A percentile compares a stretch with the other conserved stretches of the same genome.
Evolutionary conservation across 2,329 filamentous ascomycete species (phyloP).

Genomic region (Talaromyces albobiverticillius): DNA sequence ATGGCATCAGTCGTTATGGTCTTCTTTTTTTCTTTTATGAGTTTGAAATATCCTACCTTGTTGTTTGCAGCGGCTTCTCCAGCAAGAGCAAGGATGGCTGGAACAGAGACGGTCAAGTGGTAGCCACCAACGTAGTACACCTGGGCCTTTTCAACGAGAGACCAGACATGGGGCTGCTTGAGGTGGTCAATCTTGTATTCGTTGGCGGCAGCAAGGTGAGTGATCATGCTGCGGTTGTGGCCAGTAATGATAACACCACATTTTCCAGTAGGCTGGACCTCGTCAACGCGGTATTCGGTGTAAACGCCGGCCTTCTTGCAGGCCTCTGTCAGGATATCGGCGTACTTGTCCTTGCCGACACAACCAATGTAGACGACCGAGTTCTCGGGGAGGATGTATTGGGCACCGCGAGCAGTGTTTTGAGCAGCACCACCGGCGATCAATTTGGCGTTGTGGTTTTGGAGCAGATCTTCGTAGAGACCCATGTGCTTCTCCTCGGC

Average conservation of each 20-base stretch:
- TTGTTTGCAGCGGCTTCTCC: constrained; percentile 84
- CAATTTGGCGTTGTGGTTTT: constrained; percentile 88
- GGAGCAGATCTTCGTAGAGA: constrained; percentile 90
- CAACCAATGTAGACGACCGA: constrained; percentile 92
- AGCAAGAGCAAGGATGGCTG: constrained; percentile 83
- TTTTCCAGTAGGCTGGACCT: constrained; percentile 78
- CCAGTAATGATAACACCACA: constrained; percentile 97
- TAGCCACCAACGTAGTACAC: constrained; percentile 93
- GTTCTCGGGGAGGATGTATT: constrained; percentile 88
- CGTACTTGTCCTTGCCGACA: constrained; percentile 94
- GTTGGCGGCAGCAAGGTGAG: constrained; percentile 93
- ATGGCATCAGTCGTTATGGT: neutral
- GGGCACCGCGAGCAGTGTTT: constrained; percentile 93
- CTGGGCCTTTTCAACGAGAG: constrained; percentile 81
- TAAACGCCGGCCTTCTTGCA: constrained; percentile 84
- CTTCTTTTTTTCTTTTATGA: neutral
- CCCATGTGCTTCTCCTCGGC: constrained; percentile 86
- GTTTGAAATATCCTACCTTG: constrained; percentile 57
- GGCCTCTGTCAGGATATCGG: constrained; percentile 80
- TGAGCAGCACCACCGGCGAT: constrained; percentile 95
- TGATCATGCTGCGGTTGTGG: constrained; percentile 91
- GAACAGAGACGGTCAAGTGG: constrained; percentile 94
- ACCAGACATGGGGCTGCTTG: constrained; percentile 88
- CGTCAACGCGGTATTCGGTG: constrained; percentile 92
- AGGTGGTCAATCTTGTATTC: constrained; percentile 94